Base-by-base conservation (phyloP, 139 green algal species). In the Micromonas pusilla region DNA sequence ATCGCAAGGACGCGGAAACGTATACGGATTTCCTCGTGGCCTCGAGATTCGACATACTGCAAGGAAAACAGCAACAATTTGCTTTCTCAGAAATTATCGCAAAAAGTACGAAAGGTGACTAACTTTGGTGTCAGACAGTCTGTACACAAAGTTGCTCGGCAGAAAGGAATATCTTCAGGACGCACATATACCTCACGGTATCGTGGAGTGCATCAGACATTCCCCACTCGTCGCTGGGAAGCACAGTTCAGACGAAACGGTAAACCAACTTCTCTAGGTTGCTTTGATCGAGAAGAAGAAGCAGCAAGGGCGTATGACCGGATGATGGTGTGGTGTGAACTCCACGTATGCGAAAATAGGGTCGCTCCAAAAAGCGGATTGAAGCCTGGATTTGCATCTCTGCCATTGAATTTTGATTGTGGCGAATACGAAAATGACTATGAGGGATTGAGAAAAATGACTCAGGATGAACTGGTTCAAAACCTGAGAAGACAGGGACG, bases 301-400 rank as follows among this genome's bases (percentile, higher is more conserved):
- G 76, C 76, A 2, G 76, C 76, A 3, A 64, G 66, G 36, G 76
- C 76, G 33, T 81, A 81, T 64, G 76, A 81, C 66, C 77, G 32
- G 28, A 81, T 81, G 76, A 81, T 81, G 76, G 16, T 81, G 3
- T 81, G 76, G 76, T 81, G 76, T 64, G 62, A 74, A 23, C 34
- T 81, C 13, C 76, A 81, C 76, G 37, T 72, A 19, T 23, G 34
- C 32, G 60, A 45, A 52, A 3, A 30, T 9, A 21, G 25, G 33
- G 4, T 45, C 13, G 26, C 66, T 20, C 20, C 19, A 4, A 52
- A 9, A 6, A 34, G 25, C 25, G 21, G 63, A 6, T n/a, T 34
- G 32, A 67, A 67, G 60, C 60, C 30, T 34, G 60, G 60, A 23
- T 23, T n/a, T n/a, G n/a, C n/a, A n/a, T n/a, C 60, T 23, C 4